Evolutionary conservation across 2,329 filamentous ascomycete genomes (phyloP), one percentile per base, ranked within the genome.

Genomic region (Trichoderma asperellum): DNA sequence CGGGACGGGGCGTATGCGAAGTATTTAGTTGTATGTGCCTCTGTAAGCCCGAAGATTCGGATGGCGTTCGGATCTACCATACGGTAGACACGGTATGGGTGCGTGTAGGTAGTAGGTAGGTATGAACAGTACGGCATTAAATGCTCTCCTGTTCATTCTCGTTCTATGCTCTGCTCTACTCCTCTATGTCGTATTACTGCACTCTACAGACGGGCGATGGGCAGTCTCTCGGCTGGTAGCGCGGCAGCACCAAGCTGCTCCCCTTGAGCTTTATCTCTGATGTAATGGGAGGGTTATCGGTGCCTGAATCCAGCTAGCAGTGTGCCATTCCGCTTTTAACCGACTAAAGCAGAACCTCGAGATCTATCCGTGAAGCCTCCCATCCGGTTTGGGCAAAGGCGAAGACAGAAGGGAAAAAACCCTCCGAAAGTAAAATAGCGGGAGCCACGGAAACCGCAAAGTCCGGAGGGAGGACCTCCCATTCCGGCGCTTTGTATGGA

Each of bases 381-480:
- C 18, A 37, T 21, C 60, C 49, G 32, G 53, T 65, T 57, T 57
- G 12, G 53, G 63, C 3, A 57, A 66, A 16, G 16, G 61, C 34
- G 32, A 49, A 8, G 24, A 49, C 27, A 32, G 6, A 14, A 58
- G 8, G 14, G 49, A 40, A 18, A 43, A 49, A 49, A 49, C 47
- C 40, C 40, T 43, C 40, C 40, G 40, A 43, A 49, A 49, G 24
- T 49, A 10, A 10, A 49, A 47, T 55, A 58, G 53, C 53, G 63
- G 63, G 53, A 58, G 52, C 52, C 27, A 57, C 62, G 62, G 62
- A 58, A 53, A 32, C 35, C 63, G 63, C 35, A 35, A 49, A 29
- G 57, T 37, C 35, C 53, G 53, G 57, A 21, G 53, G 62, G 32
- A 37, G 21, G 14, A 34, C 11, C 37, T 11, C 8, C 11, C 52